Percentiles rank a stretch among this genome's conserved stretches.
Conservation (phyloP, 2,329 filamentous ascomycete species). For the Nothophoma quercina region DNA sequence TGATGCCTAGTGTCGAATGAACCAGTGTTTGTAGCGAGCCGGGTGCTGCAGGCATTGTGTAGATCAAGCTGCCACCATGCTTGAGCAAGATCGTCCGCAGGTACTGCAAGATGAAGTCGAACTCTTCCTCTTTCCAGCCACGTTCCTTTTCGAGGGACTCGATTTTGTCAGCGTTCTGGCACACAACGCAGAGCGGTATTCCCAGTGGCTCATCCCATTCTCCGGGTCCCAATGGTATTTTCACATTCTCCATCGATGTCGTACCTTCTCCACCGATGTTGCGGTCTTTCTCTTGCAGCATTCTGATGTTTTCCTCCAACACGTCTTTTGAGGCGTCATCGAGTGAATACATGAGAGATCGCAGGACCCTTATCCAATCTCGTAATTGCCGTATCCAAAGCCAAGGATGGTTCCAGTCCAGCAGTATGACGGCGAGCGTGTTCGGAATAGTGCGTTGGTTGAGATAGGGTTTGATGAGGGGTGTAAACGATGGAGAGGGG, state of each 20-base stretch:
- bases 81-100: constrained; percentile 88
- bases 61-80: constrained; percentile 66
- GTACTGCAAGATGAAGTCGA: constrained; percentile 94
- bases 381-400: constrained; percentile 87
- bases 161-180: constrained; percentile 93
- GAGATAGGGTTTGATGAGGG: constrained; percentile 82
- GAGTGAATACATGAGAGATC: constrained; percentile 76
- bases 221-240: constrained; percentile 81
- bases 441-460: constrained; percentile 84
- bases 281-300: constrained; percentile 70
- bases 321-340: constrained; percentile 79
- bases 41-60: constrained; percentile 60
- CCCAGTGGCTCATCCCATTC: constrained; percentile 94
- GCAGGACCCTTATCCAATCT: constrained; percentile 86
- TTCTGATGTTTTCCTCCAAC: constrained; percentile 84
- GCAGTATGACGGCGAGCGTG: constrained; percentile 85
- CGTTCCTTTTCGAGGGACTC: constrained; percentile 88
- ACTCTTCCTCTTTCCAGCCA: constrained; percentile 94
- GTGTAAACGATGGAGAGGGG: constrained; percentile 81
- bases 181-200: constrained; percentile 90
- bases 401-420: constrained; percentile 96
- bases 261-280: constrained; percentile 35
- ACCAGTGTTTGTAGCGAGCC: constrained; percentile 81
- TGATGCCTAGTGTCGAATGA: constrained; percentile 86
- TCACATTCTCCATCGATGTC: constrained; percentile 47